Conservation (phyloP, 2,329 filamentous ascomycete species). For the Botrytis squamosa region DNA sequence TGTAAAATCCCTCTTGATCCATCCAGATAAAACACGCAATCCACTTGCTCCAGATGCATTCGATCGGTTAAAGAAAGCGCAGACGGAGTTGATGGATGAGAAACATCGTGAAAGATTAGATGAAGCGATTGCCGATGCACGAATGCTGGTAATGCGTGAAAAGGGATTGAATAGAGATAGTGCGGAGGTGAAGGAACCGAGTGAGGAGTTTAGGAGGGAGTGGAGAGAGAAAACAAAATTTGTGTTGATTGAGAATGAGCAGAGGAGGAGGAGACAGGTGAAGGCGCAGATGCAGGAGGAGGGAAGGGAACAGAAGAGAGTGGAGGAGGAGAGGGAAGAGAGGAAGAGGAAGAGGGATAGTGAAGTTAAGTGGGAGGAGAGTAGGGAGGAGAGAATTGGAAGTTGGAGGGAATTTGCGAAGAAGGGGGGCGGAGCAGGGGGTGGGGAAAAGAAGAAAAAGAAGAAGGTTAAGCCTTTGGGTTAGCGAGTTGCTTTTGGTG, state of each 20-base stretch:
- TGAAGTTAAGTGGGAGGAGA: slow-evolving; percentile 94
- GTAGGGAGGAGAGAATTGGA: slow-evolving; percentile 83
- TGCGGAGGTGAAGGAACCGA: slow-evolving; percentile 68
- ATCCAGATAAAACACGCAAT: slow-evolving; percentile 96
- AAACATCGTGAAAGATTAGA: slow-evolving; percentile 84
- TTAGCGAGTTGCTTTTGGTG: slow-evolving; percentile 21
- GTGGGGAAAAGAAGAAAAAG: slow-evolving; percentile 68
- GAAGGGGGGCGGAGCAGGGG: slow-evolving; percentile 46
- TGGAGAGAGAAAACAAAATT: slow-evolving; percentile 90
- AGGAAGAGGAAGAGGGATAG: slow-evolving; percentile 86
- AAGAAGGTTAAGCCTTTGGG: slow-evolving; percentile 49
- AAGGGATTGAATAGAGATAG: slow-evolving; percentile 88
- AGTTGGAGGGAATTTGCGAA: slow-evolving; percentile 95
- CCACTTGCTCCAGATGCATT: slow-evolving; percentile 90
- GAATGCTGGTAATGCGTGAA: slow-evolving; percentile 91
- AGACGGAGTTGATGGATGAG: slow-evolving; percentile 88
- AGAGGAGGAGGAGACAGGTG: slow-evolving; percentile 76
- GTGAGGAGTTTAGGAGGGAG: slow-evolving; percentile 74
- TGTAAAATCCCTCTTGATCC: slow-evolving; percentile 97
- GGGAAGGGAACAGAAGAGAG: slow-evolving; percentile 80
- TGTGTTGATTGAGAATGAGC: slow-evolving; percentile 91
- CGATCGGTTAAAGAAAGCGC: slow-evolving; percentile 92
- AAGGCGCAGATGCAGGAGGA: slow-evolving; percentile 97
- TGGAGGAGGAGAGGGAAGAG: slow-evolving; percentile 79
- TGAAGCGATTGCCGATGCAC: slow-evolving; percentile 93